Conservation (phyloP, 768 basidiomycete genomes). For the Neoboletus magnificus region DNA sequence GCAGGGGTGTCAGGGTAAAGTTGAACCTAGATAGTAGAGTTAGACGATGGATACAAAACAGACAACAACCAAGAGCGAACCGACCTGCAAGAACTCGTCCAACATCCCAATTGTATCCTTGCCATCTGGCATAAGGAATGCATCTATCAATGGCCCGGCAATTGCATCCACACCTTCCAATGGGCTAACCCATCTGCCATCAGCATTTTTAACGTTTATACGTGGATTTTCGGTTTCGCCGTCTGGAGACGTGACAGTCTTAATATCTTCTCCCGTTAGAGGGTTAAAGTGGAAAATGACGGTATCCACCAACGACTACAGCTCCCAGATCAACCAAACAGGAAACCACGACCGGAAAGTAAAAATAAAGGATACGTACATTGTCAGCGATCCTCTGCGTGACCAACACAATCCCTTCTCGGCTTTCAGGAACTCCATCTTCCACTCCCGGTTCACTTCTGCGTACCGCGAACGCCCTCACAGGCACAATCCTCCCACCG, state of each 20-base stretch:
- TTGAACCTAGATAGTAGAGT: constrained; percentile 42
- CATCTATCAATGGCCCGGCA: constrained; percentile 55
- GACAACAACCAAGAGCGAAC: constrained; percentile 7
- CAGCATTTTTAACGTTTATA: background rate
- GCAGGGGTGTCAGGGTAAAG: constrained; percentile 61
- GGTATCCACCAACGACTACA: constrained; percentile 61
- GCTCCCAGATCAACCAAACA: constrained; percentile 5
- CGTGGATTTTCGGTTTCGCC: background rate
- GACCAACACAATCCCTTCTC: constrained; percentile 58
- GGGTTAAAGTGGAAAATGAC: constrained; percentile 77
- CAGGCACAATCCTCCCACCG: constrained; percentile 54
- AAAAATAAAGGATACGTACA: constrained; percentile 37
- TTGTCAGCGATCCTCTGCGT: constrained; percentile 60
- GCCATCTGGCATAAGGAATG: constrained; percentile 47
- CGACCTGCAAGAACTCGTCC: constrained; percentile 75
- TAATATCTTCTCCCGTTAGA: constrained; percentile 66
- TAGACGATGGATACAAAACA: background rate
- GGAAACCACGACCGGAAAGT: background rate
- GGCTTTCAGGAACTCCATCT: background rate
- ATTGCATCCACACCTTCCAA: constrained; percentile 63
- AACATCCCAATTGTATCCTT: constrained; percentile 59
- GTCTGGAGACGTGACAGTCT: constrained; percentile 22
- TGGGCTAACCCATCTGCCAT: constrained; percentile 29
- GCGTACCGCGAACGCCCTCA: constrained; percentile 57
- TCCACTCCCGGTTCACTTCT: constrained; percentile 23